Evolutionary conservation across 2,329 filamentous ascomycete genomes (phyloP), one percentile per base, ranked within the genome.

Genomic region (Fusarium chaquense): DNA sequence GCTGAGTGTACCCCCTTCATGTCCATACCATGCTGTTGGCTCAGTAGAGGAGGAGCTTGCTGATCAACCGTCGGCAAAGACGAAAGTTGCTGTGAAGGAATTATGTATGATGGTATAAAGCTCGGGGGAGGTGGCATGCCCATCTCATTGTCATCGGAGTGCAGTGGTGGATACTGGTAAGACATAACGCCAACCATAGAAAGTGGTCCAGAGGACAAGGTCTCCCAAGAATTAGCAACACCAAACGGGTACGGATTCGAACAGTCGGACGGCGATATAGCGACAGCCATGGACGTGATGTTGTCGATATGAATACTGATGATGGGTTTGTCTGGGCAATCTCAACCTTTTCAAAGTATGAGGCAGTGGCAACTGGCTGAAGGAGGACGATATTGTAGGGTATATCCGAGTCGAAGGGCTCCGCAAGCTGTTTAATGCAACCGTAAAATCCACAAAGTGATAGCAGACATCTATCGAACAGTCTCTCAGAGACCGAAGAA

Each of bases 1-100:
- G 83, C 84, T 67, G 85, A 85, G 75, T 84, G 78, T 49, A 84
- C 82, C 72, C 83, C 83, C 76, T 85, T 85, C 61, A 83, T 71
- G 67, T 81, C 81, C 73, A 81, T 50, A 22, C 62, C 53, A 33
- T 72, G 58, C 52, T 81, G 80, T 67, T 78, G 79, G 66, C 79
- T 78, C 49, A 62, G 79, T 78, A 65, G 75, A 72, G 65, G 78
- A 74, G 44, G 79, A 71, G 61, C 77, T 74, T 65, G 77, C 70
- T 76, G 75, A 67, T 77, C 75, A 67, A 68, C 73, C 69, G 78
- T 78, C 64, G 67, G 75, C 58, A 77, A 72, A 38, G 74, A 71
- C 38, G 74, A 74, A 62, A 79, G 76, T 67, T 73, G 73, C 32
- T 75, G 73, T 46, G 70, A 67, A 38, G 79, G 75, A 65, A 78